Percentiles rank a stretch among this genome's conserved stretches.
phyloP scores from a whole-genome alignment of 495 filamentous ascomycete genomes.

The Thozetella sp. region DNA sequence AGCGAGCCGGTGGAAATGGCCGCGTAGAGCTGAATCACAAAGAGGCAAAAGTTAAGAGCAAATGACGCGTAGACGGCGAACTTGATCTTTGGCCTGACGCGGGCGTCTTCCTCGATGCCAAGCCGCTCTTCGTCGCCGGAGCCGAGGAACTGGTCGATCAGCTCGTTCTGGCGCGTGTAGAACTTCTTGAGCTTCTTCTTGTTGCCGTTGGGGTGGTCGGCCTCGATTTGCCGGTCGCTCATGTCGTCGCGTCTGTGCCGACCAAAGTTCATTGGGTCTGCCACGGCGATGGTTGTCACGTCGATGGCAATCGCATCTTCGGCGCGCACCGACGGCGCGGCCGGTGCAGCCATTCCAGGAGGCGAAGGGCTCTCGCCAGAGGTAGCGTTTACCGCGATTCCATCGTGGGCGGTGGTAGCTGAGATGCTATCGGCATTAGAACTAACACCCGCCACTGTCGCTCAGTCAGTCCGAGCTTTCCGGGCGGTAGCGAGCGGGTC shows the following conservation, averaged over 20 bases:
- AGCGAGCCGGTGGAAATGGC: conserved; percentile 58
- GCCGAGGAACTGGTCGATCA: conserved; percentile 58
- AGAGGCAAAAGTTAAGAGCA: conserved; percentile 52
- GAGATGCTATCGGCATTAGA: no score
- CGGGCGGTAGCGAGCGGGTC: no score
- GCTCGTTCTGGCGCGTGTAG: conserved; percentile 54
- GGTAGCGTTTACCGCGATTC: no score
- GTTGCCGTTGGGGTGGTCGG: conserved; percentile 44
- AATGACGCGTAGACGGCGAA: conserved; percentile 59
- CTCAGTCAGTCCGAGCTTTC: no score
- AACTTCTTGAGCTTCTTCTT: conserved; percentile 50
- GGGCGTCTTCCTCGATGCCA: conserved; percentile 44
- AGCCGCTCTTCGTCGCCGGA: conserved; percentile 52
- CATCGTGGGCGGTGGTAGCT: no score
- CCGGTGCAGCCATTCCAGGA: no score
- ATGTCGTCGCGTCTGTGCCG: conserved; percentile 40
- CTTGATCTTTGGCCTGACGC: conserved; percentile 55
- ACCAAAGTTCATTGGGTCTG: conserved; percentile 41
- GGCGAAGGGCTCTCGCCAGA: no score
- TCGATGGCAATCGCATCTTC: no score
- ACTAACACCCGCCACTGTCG: no score
- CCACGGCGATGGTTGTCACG: conserved; percentile 12
- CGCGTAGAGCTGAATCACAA: conserved; percentile 60
- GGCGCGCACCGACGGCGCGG: no score
- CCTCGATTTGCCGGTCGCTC: conserved; percentile 37